phyloP scores from a whole-genome alignment of 257 asterid species.

The Nicotiana attenuata region DNA sequence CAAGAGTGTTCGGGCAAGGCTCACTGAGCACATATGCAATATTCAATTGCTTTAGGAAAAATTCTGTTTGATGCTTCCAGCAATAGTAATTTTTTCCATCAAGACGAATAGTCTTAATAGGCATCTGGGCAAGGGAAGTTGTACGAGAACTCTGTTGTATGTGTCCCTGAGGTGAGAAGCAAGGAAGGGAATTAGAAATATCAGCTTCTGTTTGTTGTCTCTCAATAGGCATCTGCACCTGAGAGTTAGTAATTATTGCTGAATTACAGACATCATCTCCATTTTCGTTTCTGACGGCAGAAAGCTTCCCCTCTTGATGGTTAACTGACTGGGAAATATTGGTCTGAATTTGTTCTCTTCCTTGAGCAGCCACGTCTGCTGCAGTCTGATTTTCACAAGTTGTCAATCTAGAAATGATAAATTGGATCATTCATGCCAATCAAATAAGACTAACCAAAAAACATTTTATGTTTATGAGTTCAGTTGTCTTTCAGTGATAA shows the following conservation, averaged over 20 bases:
- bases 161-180: constrained; percentile 23
- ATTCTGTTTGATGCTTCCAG: constrained; percentile 63
- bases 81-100: constrained; percentile 55
- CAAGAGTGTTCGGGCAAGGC: constrained; percentile 39
- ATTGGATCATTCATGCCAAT: not conserved
- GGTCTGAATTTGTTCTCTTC: constrained; percentile 25
- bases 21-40: constrained; percentile 49
- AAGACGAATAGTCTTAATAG: constrained; percentile 53
- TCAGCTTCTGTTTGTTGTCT: constrained; percentile 16
- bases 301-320: constrained; percentile 5
- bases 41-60: constrained; percentile 46
- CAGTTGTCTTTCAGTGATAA: too few species aligned
- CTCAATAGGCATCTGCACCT: constrained; percentile 15
- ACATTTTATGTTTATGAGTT: not conserved
- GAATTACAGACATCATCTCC: not conserved
- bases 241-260: not conserved
- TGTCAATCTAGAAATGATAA: constrained; percentile 21
- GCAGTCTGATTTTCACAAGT: constrained; percentile 29
- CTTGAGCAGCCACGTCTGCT: constrained; percentile 12
- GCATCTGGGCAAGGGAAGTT: constrained; percentile 20
- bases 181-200: constrained; percentile 16
- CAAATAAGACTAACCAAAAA: not conserved
- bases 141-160: constrained; percentile 3
- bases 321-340: constrained; percentile 17
- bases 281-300: not conserved